Base-by-base conservation (phyloP, 1,284 basidiomycete genomes). In the Fomes fomentarius region DNA sequence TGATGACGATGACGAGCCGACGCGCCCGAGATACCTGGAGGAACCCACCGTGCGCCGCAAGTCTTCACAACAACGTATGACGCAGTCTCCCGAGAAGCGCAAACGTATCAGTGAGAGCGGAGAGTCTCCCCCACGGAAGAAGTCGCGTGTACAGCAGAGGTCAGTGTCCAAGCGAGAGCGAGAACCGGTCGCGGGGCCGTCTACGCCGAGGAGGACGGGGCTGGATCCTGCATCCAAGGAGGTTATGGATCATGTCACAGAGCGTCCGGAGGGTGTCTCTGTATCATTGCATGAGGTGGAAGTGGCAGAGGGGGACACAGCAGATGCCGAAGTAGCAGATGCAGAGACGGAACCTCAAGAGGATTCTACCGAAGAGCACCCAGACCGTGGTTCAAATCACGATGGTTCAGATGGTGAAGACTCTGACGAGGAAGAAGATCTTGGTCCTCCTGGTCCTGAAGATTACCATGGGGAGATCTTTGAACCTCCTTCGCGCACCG, bases 391-490 rank as follows among this genome's bases (percentile, higher is more conserved):
- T n/a, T n/a, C n/a, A n/a, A n/a, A n/a, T n/a, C n/a, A n/a, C n/a
- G n/a, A n/a, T n/a, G n/a, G n/a, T n/a, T 26, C 44, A 1, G 42
- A 21, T 3, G 49, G 33, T 9, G 56, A 52, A 0, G 50, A 40
- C 14, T 35, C 37, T 4, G 45, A 28, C 2, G 51, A 41, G 22
- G 52, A 55, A 6, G 56, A 54, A 22, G 26, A 45, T 11, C 12
- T 1, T 17, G 49, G 34, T 5, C 47, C 51, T 24, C 37, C 47
- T 6, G 56, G 51, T 4, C 48, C 52, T 1, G 58, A 61, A 4
- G 63, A 60, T 24, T 54, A 60, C 41, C 26, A 26, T 6, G 52
- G 54, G 11, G 58, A 62, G 28, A 56, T 61, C 28, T 57, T 58
- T 34, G 50, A 47, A 4, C 15, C 40, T 15, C 37, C 49, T 1